Conservation (phyloP, 176 grass and related monocot genomes). For the Raddia guianensis region DNA sequence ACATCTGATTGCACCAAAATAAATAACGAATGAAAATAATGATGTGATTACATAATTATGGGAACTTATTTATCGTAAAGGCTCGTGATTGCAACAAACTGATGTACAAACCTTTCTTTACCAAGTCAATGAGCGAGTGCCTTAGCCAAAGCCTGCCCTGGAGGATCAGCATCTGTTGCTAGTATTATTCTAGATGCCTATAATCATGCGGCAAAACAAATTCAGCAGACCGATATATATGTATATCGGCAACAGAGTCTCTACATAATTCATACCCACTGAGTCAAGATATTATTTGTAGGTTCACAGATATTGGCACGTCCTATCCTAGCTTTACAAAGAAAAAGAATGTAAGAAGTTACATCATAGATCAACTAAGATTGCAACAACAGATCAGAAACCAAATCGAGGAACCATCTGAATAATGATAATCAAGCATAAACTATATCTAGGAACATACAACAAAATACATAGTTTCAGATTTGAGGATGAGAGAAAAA, state of each 20-base stretch:
- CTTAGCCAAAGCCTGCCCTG: slow-evolving; percentile 89
- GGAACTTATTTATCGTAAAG: slow-evolving; percentile 22
- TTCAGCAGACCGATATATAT: slow-evolving; percentile 19
- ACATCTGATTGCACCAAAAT: slow-evolving; percentile 63
- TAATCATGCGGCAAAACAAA: slow-evolving; percentile 24
- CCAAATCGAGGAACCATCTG: slow-evolving; percentile 9
- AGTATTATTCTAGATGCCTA: slow-evolving; percentile 98
- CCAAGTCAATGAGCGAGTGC: slow-evolving; percentile 91
- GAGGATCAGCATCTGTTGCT: slow-evolving; percentile 76
- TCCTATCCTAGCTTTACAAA: slow-evolving; percentile 93
- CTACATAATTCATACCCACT: slow-evolving; percentile 47
- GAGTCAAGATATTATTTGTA: slow-evolving; percentile 84
- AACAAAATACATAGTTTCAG: too few species aligned
- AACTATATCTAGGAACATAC: not conserved
- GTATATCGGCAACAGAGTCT: slow-evolving; percentile 1
- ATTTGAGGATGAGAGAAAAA: too few species aligned
- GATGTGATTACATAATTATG: not conserved
- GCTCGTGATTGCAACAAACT: slow-evolving; percentile 21
- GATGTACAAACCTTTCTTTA: slow-evolving; percentile 86
- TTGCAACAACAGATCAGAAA: slow-evolving; percentile 23
- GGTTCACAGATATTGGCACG: slow-evolving; percentile 88
- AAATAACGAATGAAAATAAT: slow-evolving; percentile 33
- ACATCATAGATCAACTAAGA: slow-evolving; percentile 35
- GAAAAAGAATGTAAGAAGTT: slow-evolving; percentile 41
- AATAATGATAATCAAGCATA: slow-evolving; percentile 22